Conservation (phyloP, 2,329 filamentous ascomycete genomes). For the Daldinia sp. region DNA sequence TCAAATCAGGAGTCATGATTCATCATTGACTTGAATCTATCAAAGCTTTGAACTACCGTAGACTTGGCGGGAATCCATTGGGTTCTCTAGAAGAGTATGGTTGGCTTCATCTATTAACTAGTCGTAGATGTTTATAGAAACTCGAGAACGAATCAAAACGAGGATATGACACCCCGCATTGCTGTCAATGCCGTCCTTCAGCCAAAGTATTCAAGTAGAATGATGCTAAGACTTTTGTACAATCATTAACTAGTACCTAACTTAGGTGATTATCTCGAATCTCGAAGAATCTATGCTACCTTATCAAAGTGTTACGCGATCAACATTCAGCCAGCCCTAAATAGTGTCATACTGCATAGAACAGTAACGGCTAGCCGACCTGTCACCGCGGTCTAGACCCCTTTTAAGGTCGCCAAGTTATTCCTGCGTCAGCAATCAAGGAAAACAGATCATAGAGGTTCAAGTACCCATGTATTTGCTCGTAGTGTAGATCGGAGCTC, state of each 20-base stretch:
- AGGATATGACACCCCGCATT: neutral
- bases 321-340: slow-evolving; percentile 23
- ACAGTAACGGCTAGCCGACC: slow-evolving; percentile 1
- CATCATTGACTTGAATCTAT: neutral
- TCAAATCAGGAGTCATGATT: neutral
- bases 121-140: neutral
- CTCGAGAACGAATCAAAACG: neutral
- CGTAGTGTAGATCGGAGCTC: slow-evolving; percentile 26
- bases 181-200: neutral
- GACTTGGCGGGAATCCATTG: neutral
- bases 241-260: no score
- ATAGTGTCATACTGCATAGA: slow-evolving; percentile 34
- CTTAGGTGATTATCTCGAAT: no score
- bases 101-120: neutral
- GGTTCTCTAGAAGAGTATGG: neutral
- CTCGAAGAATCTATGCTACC: slow-evolving; percentile 16
- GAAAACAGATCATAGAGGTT: slow-evolving; percentile 10
- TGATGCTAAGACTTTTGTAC: neutral
- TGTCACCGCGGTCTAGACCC: slow-evolving; percentile 17
- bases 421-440: slow-evolving; percentile 20
- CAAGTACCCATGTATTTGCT: slow-evolving; percentile 1
- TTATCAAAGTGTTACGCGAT: slow-evolving; percentile 4
- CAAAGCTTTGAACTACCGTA: neutral
- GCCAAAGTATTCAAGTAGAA: neutral
- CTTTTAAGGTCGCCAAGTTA: slow-evolving; percentile 13